Base-by-base conservation (phyloP, 495 filamentous ascomycete species). In the Hypoxylon cercidicola region DNA sequence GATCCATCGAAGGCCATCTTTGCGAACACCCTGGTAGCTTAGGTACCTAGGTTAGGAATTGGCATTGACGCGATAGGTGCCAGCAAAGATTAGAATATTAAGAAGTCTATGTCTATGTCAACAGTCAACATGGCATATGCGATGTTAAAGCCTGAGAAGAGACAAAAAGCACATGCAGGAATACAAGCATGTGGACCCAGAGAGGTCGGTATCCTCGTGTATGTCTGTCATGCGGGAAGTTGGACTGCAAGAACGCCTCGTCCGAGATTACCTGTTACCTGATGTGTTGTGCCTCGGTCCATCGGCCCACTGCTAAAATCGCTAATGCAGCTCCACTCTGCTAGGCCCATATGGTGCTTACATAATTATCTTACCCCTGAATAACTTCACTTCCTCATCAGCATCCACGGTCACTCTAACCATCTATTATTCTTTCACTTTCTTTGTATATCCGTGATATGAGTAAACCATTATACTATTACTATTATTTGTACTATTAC, bases 1-100 rank as follows among this genome's bases (percentile, higher is more conserved):
- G 75, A 76, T 56, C 67, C 70, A 70, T 78, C 68, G 62, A 70
- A 75, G 62, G 77, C 70, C 79, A 81, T 81, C 28, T 45, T 63
- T 55, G 54, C 55, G 50, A 60, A 60, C 46, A 45, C 15, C 40
- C 50, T 46, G 48, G 43, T 46, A 68, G 55, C 45, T 56, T 21
- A 28, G 41, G 50, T 60, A 41, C 39, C 43, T 54, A 60, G 30
- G 13, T 20, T 49, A 58, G 58, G 66, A 53, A 40, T 50, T 62
- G 52, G 43, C 60, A 45, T 58, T 23, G 44, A 62, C 58, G 52
- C 62, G 49, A 60, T 30, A 39, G 41, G 49, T 19, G 30, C 50
- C 53, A 61, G 43, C 12, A 57, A 59, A 60, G 56, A 39, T 51
- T 34, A 56, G 37, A 37, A 19, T 44, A 55, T 45, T 34, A 51